Conservation (phyloP, 345 rosid species). For the Eucalyptus camaldulensis region DNA sequence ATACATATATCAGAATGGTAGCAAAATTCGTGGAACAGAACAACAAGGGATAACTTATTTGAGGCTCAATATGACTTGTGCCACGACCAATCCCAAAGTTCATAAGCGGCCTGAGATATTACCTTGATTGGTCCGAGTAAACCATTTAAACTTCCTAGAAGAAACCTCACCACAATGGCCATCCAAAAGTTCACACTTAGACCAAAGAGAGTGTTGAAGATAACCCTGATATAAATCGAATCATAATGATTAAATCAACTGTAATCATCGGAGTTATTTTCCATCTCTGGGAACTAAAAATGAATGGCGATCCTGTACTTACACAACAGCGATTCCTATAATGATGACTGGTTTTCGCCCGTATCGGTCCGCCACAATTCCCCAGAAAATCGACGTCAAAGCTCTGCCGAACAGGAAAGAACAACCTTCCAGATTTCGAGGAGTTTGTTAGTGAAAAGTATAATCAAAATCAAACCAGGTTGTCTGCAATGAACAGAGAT, state of each 20-base stretch:
- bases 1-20: not conserved
- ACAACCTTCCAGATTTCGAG: slow-evolving; percentile 33
- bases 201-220: slow-evolving; percentile 87
- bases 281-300: not conserved
- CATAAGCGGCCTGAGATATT: not conserved
- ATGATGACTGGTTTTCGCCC: slow-evolving; percentile 89
- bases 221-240: slow-evolving; percentile 38
- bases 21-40: not conserved
- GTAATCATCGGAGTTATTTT: not conserved
- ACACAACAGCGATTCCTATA: slow-evolving; percentile 60
- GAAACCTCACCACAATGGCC: slow-evolving; percentile 75
- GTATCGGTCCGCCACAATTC: slow-evolving; percentile 73
- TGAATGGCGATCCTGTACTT: slow-evolving; percentile 15
- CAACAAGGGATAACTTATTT: not conserved
- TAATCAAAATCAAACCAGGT: not conserved
- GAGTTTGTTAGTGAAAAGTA: not conserved
- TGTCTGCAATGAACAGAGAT: not conserved
- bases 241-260: not conserved
- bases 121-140: slow-evolving; percentile 92
- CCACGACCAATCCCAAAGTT: not conserved
- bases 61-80: not conserved
- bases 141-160: slow-evolving; percentile 82
- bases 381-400: slow-evolving; percentile 79
- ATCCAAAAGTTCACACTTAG: slow-evolving; percentile 85
- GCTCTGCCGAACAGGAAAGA: slow-evolving; percentile 86